Conservation (phyloP, 225 moss, liverwort and hornwort species). For the Neckera pumila region DNA sequence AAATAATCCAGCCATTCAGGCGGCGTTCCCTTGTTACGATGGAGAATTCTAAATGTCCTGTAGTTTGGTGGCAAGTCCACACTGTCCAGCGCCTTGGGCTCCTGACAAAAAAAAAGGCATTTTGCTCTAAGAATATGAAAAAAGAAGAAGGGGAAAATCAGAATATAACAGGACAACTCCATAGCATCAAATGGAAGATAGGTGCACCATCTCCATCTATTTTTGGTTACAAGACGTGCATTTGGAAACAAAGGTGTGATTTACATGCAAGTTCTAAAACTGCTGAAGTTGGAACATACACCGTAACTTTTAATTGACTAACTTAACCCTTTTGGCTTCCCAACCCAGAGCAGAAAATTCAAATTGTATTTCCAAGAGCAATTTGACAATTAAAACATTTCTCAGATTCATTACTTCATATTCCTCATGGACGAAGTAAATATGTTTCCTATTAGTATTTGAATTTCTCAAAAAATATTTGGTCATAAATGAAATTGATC, state of each 20-base stretch:
- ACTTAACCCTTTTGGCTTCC: not conserved
- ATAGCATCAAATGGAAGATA: not conserved
- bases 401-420: not conserved
- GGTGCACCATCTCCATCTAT: not conserved
- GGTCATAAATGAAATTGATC: not conserved
- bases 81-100: constrained; percentile 75
- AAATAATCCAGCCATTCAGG: constrained; percentile 79
- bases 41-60: constrained; percentile 60
- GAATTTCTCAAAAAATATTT: too few relatives aligned
- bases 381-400: not conserved
- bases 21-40: constrained; percentile 49
- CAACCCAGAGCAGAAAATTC: not conserved
- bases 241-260: not conserved
- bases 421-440: not conserved
- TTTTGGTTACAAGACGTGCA: not conserved
- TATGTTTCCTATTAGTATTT: not conserved
- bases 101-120: constrained; percentile 23
- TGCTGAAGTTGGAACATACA: not conserved
- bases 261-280: not conserved
- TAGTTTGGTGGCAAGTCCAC: constrained; percentile 76
- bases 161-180: not conserved
- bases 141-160: not conserved
- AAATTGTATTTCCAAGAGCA: not conserved
- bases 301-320: not conserved
- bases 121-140: not conserved